Evolutionary conservation across 345 rosid genomes (phyloP).

Genomic region (Populus tremula): DNA sequence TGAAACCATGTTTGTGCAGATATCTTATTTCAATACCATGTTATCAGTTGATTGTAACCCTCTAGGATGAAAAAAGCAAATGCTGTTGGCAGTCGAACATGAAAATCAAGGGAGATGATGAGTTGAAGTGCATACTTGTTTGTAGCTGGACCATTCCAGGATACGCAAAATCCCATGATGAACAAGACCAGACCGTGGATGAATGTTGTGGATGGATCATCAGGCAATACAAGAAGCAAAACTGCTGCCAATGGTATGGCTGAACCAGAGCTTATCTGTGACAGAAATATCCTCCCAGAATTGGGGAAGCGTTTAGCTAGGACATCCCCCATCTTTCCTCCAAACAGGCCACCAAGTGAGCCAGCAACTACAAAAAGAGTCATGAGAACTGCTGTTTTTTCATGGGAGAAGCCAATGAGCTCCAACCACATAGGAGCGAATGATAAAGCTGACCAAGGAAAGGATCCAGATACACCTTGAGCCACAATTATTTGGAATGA

Average conservation of each 20-base stretch:
- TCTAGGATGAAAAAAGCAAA: too few relatives aligned
- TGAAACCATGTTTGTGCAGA: too few relatives aligned
- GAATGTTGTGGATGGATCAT: slow-evolving; percentile 54
- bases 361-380: slow-evolving; percentile 37
- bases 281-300: slow-evolving; percentile 53
- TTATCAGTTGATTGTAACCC: too few relatives aligned
- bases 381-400: slow-evolving; percentile 46
- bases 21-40: too few relatives aligned
- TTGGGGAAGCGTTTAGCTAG: slow-evolving; percentile 49
- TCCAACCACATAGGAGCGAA: slow-evolving; percentile 68
- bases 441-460: slow-evolving; percentile 63
- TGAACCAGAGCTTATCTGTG: slow-evolving; percentile 58
- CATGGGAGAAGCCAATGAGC: slow-evolving; percentile 62
- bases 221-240: slow-evolving; percentile 52
- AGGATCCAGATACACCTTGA: slow-evolving; percentile 63
- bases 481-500: slow-evolving; percentile 69
- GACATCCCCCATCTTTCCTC: slow-evolving; percentile 58
- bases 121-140: slow-evolving; percentile 53
- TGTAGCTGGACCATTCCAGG: slow-evolving; percentile 92
- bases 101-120: neutral
- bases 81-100: too few relatives aligned
- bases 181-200: slow-evolving; percentile 51
- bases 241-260: slow-evolving; percentile 64
- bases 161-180: slow-evolving; percentile 58
- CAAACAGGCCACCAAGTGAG: slow-evolving; percentile 48